A percentile compares a stretch with the other conserved stretches of the same genome.
These are phyloP conservation scores for Xylaria scruposa DNA, from an alignment of 495 filamentous ascomycete species.

Conservation along the genomic window DNA sequence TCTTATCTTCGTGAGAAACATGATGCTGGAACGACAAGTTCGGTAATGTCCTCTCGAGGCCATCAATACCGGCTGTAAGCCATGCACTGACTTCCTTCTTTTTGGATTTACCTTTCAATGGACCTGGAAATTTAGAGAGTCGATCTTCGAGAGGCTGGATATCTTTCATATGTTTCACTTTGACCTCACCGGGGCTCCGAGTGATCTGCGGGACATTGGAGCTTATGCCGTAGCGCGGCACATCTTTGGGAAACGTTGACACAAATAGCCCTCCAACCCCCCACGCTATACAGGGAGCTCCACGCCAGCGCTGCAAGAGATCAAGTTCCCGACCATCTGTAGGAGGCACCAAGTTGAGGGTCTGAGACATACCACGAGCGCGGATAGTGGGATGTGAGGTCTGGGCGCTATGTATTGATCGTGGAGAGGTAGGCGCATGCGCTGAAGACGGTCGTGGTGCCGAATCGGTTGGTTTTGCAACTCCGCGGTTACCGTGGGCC, in stretches of 20 bases:
- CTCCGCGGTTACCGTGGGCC: slow-evolving; percentile 57
- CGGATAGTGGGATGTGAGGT: slow-evolving; percentile 30
- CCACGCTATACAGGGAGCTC: slow-evolving; percentile 84
- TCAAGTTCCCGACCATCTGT: slow-evolving; percentile 83
- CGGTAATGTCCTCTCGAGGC: slow-evolving; percentile 68
- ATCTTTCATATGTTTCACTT: slow-evolving; percentile 71
- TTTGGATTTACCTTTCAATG: slow-evolving; percentile 84
- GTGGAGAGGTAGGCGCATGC: slow-evolving; percentile 61
- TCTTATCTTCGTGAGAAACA: slow-evolving; percentile 62
- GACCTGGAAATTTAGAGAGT: slow-evolving; percentile 85
- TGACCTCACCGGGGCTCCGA: slow-evolving; percentile 84
- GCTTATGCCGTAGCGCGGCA: slow-evolving; percentile 83
- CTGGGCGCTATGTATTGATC: slow-evolving; percentile 41
- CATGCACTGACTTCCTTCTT: slow-evolving; percentile 92
- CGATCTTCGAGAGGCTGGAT: slow-evolving; percentile 71
- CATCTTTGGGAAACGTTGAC: slow-evolving; percentile 85
- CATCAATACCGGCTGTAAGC: slow-evolving; percentile 76
- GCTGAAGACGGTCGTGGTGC: slow-evolving; percentile 74
- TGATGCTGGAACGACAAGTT: slow-evolving; percentile 52
- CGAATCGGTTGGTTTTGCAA: slow-evolving; percentile 56
- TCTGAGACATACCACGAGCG: slow-evolving; percentile 49
- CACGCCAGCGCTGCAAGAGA: slow-evolving; percentile 86
- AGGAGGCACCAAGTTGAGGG: slow-evolving; percentile 60
- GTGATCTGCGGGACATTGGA: slow-evolving; percentile 76
- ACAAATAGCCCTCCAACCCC: slow-evolving; percentile 84